Conservation (phyloP, 2,329 filamentous ascomycete genomes). For the Rosellinia necatrix region DNA sequence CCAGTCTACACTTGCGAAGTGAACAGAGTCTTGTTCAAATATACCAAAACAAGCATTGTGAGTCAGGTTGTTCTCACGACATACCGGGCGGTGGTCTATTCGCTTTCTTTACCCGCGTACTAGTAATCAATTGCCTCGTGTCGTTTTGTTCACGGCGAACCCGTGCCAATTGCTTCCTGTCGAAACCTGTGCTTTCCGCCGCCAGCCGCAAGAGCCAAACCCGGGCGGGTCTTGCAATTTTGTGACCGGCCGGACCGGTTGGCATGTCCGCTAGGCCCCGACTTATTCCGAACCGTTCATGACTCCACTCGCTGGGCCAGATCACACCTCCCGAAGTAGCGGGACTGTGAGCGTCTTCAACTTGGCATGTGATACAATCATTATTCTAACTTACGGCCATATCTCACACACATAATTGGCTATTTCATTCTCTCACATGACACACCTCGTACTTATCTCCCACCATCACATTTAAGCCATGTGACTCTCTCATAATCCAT, state of each 20-base stretch:
- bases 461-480: too few species aligned
- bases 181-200: neutral
- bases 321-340: neutral
- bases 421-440: neutral
- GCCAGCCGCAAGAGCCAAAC: slow-evolving; percentile 1
- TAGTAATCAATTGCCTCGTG: too few species aligned
- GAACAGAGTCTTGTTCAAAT: too few species aligned
- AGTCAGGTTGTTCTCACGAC: too few species aligned
- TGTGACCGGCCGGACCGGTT: slow-evolving; percentile 8
- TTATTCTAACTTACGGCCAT: neutral
- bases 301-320: slow-evolving; percentile 5
- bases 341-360: neutral
- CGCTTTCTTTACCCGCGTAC: too few species aligned
- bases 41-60: too few species aligned
- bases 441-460: too few species aligned
- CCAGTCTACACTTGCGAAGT: too few species aligned
- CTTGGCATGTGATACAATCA: neutral
- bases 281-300: slow-evolving; percentile 14
- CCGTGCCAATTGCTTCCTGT: too few species aligned
- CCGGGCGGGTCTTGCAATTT: neutral
- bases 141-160: too few species aligned
- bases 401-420: neutral
- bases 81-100: too few species aligned
- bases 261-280: slow-evolving; percentile 10
- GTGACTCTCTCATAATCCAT: too few species aligned